phyloP scores from a whole-genome alignment of 83 land plant species.

The Diphasiastrum complanatum region DNA sequence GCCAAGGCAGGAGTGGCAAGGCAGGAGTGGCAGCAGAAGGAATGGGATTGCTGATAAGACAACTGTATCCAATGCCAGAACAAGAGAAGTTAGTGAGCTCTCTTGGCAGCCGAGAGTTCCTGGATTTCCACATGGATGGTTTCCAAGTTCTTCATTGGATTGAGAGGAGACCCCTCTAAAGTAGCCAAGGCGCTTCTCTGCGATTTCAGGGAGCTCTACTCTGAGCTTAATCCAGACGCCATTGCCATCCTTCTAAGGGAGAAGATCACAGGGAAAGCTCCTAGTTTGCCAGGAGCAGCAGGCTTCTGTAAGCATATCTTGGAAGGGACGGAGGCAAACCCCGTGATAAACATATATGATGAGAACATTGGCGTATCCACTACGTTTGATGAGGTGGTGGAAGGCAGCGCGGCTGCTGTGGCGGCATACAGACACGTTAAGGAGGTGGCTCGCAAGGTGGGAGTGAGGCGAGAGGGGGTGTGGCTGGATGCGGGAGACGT shows the following conservation, averaged over 20 bases:
- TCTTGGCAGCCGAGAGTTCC: too few species aligned
- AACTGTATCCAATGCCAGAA: constrained; percentile 2
- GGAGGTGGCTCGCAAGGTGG: neutral
- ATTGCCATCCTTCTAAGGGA: neutral
- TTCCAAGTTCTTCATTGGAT: neutral
- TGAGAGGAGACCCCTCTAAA: constrained; percentile 1
- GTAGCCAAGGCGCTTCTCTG: neutral
- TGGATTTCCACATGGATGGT: neutral
- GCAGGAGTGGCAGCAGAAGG: too few species aligned
- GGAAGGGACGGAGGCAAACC: neutral
- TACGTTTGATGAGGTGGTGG: neutral
- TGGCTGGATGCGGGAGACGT: constrained; percentile 3
- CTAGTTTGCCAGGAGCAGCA: too few species aligned
- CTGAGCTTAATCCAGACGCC: neutral
- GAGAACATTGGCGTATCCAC: neutral
- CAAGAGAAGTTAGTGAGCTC: neutral
- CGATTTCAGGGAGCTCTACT: neutral
- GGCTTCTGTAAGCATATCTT: too few species aligned
- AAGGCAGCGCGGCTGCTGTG: neutral
- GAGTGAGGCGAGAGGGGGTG: neutral
- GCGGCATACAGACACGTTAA: neutral
- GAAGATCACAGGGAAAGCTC: neutral
- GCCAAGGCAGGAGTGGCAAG: too few species aligned
- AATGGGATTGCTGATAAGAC: neutral
- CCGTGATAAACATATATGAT: neutral